Evolutionary conservation across 257 asterid genomes (phyloP), one percentile per base, ranked within the genome.

Genomic region (Solanum piurae): DNA sequence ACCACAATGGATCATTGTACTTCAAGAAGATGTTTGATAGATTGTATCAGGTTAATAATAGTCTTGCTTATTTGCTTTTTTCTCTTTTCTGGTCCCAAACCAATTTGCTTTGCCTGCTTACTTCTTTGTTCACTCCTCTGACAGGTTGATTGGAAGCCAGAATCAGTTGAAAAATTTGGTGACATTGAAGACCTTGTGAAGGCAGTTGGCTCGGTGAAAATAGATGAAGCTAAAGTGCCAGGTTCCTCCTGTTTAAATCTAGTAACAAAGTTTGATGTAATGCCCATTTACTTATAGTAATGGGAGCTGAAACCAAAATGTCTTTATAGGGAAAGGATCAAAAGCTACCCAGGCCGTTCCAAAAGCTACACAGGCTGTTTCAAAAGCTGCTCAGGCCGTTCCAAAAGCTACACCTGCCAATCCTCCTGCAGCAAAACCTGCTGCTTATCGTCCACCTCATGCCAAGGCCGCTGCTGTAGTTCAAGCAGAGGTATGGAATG

Each of bases 391-490:
- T 75, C 89, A 79, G 64, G 84, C 90, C 42, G 75, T 91, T 55
- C 89, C 94, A 55, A 95, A 93, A 89, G 91, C 94, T 83, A 85
- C 90, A 75, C 90, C 95, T 87, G 91, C 94, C 83, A 95, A 89
- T 64, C 88, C 93, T 84, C 60, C 95, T 38, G 88, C 93, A 27
- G 97, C 92, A 87, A 97, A 97, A 88, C 98, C 98, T 58, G 93
- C 99, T 91, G 99, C 99, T 85, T 97, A 97, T 92, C 95, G 98
- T 46, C 99, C 99, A 12, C 99, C 99, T 86, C 98, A 95, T 87
- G 98, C 98, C 85, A 97, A 97, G 91, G 96, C 97, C 73, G 98
- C 98, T 23, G 99, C 94, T 86, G 91, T 95, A 34, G 92, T 92
- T 91, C 98, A 95, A 91, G 98, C 98, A 23, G 98, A 95, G 99